Evolutionary conservation across 352 stramenopile species (phyloP).

Genomic region (Elongisporangium senticosum): DNA sequence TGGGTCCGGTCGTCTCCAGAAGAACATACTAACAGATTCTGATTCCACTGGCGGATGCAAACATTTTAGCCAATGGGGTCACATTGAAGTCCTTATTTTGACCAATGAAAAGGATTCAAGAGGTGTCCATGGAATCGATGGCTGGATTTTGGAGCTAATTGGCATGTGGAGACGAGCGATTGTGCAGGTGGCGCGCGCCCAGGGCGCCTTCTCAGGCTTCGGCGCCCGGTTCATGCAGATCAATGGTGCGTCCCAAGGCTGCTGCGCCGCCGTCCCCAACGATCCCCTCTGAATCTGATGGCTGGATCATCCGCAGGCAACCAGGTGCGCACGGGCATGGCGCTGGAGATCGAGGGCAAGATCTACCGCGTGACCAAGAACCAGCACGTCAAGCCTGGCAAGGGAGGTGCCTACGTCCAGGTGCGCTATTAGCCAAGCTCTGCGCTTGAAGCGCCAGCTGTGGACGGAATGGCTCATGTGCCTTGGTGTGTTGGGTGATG

Average conservation of each 20-base stretch:
- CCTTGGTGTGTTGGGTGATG: slow-evolving; percentile 1
- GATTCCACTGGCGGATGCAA: slow-evolving; percentile 7
- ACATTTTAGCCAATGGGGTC: slow-evolving; percentile 15
- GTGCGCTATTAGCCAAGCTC: slow-evolving; percentile 13
- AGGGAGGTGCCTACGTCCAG: slow-evolving; percentile 78
- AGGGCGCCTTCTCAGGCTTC: slow-evolving; percentile 10
- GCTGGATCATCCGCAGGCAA: slow-evolving; percentile 55
- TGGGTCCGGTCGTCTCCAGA: slow-evolving; percentile 25
- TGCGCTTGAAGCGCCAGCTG: not conserved
- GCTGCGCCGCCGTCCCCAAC: not conserved
- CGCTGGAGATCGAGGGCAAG: slow-evolving; percentile 74
- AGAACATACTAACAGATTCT: slow-evolving; percentile 28
- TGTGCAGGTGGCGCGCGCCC: slow-evolving; percentile 20
- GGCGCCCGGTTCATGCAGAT: slow-evolving; percentile 55
- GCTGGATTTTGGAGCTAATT: slow-evolving; percentile 3
- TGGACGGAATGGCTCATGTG: slow-evolving; percentile 1
- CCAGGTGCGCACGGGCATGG: slow-evolving; percentile 76
- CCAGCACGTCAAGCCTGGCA: slow-evolving; percentile 83
- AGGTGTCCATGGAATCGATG: slow-evolving; percentile 1
- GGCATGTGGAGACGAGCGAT: slow-evolving; percentile 41
- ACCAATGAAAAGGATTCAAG: not conserved
- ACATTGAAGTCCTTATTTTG: not conserved
- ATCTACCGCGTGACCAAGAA: slow-evolving; percentile 84
- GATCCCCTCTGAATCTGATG: slow-evolving; percentile 3
- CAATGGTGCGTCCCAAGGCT: slow-evolving; percentile 34